These are phyloP conservation scores for Cynara cardunculus DNA, from an alignment of 129 eudicot species.

Conservation along the genomic window DNA sequence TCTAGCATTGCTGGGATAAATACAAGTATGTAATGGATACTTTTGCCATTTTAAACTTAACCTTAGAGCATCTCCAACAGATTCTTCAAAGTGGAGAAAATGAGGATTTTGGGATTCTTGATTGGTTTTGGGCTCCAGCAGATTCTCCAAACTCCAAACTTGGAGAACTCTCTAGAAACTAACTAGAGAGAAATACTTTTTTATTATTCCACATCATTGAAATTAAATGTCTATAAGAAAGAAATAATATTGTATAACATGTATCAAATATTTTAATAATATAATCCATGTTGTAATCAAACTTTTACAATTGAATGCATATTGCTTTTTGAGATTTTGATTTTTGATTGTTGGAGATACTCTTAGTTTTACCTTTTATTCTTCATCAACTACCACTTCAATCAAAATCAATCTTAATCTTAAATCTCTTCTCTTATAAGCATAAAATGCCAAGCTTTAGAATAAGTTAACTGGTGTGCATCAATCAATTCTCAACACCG, in stretches of 20 bases:
- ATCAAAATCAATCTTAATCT: conserved; percentile 13
- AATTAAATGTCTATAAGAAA: background rate
- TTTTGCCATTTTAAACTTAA: background rate
- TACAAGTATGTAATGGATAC: background rate
- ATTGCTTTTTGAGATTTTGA: background rate
- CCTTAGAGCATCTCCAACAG: background rate
- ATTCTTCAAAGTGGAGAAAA: background rate
- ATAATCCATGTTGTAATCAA: background rate
- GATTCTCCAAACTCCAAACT: background rate
- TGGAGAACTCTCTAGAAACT: background rate
- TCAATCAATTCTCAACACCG: background rate
- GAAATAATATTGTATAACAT: background rate
- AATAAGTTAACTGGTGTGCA: background rate
- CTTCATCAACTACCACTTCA: conserved; percentile 7
- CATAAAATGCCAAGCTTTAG: background rate
- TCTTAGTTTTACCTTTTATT: background rate
- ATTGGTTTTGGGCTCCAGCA: background rate
- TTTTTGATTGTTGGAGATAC: background rate
- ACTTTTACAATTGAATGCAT: background rate
- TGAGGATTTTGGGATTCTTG: background rate
- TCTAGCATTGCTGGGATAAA: background rate
- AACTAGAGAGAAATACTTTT: background rate
- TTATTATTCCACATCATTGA: background rate
- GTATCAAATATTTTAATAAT: no score
- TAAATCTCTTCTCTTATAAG: background rate